phyloP scores from a whole-genome alignment of 768 basidiomycete genomes.

The Auriscalpium vulgare region DNA sequence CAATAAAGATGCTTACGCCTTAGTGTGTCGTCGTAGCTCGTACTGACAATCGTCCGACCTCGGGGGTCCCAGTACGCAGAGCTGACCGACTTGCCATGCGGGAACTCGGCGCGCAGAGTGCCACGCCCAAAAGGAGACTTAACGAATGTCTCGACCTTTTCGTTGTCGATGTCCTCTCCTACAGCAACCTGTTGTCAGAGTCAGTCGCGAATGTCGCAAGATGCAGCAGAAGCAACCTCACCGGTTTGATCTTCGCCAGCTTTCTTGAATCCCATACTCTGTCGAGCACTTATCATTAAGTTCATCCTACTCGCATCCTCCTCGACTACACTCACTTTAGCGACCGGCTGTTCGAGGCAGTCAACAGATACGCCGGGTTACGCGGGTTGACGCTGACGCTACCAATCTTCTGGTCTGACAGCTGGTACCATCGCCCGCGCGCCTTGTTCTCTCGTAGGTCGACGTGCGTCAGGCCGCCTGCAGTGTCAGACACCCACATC shows the following conservation, averaged over 20 bases:
- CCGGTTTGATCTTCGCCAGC: slow-evolving; percentile 34
- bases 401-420: slow-evolving; percentile 72
- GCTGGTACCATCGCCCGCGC: slow-evolving; percentile 49
- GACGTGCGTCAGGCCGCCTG: slow-evolving; percentile 66
- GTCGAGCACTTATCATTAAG: background rate
- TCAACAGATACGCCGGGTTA: slow-evolving; percentile 55
- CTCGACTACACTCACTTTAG: slow-evolving; percentile 45
- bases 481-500: slow-evolving; percentile 76
- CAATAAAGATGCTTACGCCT: slow-evolving; percentile 41
- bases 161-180: slow-evolving; percentile 25
- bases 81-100: slow-evolving; percentile 70
- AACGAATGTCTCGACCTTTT: slow-evolving; percentile 40
- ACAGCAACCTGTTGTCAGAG: too few relatives aligned
- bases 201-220: too few relatives aligned
- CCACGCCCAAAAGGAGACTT: slow-evolving; percentile 46
- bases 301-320: background rate
- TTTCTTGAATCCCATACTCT: slow-evolving; percentile 82
- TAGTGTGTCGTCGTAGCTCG: slow-evolving; percentile 74
- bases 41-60: slow-evolving; percentile 73
- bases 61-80: slow-evolving; percentile 84
- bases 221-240: slow-evolving; percentile 10
- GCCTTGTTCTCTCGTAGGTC: slow-evolving; percentile 59
- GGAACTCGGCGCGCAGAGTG: slow-evolving; percentile 53
- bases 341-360: slow-evolving; percentile 66
- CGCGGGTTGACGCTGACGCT: slow-evolving; percentile 73